phyloP scores from a whole-genome alignment of 164 flowering plant species.

The Malania oleifera region DNA sequence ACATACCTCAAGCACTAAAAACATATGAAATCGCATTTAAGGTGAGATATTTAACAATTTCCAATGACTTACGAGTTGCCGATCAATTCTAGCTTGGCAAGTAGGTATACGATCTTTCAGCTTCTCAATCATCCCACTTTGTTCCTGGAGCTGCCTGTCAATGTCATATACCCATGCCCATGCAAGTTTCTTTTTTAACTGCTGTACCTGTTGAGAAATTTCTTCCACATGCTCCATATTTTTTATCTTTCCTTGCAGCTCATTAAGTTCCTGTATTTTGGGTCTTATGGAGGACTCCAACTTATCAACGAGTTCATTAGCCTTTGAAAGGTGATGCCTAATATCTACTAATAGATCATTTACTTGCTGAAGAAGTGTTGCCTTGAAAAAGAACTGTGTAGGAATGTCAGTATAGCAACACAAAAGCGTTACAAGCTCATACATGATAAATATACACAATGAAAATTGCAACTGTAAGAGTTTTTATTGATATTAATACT shows the following conservation, averaged over 20 bases:
- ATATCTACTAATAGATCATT: conserved; percentile 57
- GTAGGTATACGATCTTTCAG: conserved; percentile 66
- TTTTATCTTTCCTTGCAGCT: conserved; percentile 69
- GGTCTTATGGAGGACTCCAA: conserved; percentile 69
- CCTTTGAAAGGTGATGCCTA: conserved; percentile 33
- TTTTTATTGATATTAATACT: not conserved
- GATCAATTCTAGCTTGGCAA: conserved; percentile 71
- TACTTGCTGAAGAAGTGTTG: conserved; percentile 92
- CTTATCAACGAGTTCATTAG: conserved; percentile 48
- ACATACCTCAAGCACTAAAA: too few species aligned
- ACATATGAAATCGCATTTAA: too few species aligned
- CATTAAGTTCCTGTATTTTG: conserved; percentile 53
- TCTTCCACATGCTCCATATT: conserved; percentile 87
- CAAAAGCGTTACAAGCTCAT: not conserved
- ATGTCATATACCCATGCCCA: conserved; percentile 86
- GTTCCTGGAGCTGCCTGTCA: conserved; percentile 51
- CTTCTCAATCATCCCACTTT: conserved; percentile 47
- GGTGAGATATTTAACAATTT: too few species aligned
- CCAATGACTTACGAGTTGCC: conserved; percentile 40
- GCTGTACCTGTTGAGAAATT: conserved; percentile 58
- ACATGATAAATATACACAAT: not conserved
- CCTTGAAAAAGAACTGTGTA: conserved; percentile 89
- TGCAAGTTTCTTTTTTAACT: conserved; percentile 71
- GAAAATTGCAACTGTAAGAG: not conserved
- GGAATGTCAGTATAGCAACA: conserved; percentile 13